A percentile compares a stretch with the other conserved stretches of the same genome.
Conservation (phyloP, 306 rosid species). For the Cucumis cinereus region DNA sequence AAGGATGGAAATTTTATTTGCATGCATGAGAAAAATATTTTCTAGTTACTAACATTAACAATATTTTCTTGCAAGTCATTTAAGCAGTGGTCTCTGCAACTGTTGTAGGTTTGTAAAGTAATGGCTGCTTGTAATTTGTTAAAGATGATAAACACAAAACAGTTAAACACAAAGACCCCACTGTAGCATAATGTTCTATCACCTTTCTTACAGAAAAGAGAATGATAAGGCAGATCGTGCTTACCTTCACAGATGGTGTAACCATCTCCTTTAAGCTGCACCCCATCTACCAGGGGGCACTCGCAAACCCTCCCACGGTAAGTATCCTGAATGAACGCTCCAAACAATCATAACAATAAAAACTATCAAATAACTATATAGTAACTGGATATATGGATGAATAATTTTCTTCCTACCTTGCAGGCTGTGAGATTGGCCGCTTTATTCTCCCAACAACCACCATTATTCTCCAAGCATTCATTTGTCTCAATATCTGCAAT, state of each 20-base stretch:
- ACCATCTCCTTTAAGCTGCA: conserved; percentile 99
- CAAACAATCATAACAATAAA: conserved; percentile 5
- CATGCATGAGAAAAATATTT: not conserved
- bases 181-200: not conserved
- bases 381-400: conserved; percentile 1
- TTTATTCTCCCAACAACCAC: conserved; percentile 93
- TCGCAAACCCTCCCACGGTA: conserved; percentile 97
- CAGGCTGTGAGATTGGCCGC: conserved; percentile 84
- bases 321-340: conserved; percentile 55
- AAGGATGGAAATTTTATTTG: not conserved
- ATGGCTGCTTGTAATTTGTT: not conserved
- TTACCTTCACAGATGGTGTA: conserved; percentile 83
- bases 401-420: conserved; percentile 42
- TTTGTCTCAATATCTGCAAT: conserved; percentile 85
- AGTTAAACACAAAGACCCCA: not conserved
- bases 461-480: conserved; percentile 83
- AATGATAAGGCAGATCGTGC: not conserved
- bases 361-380: not conserved
- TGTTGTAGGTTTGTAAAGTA: not conserved
- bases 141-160: not conserved
- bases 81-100: not conserved
- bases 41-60: not conserved
- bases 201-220: not conserved
- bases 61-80: not conserved
- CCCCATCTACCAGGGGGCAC: conserved; percentile 93